Evolutionary conservation across 169 alveolate species (phyloP).

Genomic region (Eimeria maxima): DNA sequence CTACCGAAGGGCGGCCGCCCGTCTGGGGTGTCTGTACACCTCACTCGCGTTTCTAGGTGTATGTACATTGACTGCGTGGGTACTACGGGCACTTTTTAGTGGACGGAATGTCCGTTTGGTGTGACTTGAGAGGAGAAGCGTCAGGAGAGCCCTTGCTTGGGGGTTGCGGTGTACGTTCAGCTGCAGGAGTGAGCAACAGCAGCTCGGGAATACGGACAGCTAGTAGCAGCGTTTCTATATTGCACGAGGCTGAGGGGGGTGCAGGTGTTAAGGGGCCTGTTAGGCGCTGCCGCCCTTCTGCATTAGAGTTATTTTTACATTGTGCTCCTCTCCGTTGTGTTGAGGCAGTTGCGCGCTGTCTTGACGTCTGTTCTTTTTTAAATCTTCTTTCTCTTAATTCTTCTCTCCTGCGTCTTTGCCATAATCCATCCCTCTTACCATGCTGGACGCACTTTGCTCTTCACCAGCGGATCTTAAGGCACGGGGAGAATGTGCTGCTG

Average conservation of each 20-base stretch:
- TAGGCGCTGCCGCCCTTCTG: neutral
- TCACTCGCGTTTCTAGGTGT: neutral
- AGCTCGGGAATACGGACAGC: neutral
- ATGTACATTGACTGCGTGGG: neutral
- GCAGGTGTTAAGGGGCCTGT: neutral
- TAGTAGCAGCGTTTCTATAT: neutral
- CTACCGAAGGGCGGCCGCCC: neutral
- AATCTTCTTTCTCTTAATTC: conserved; percentile 21
- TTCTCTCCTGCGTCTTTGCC: neutral
- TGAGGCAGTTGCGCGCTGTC: conserved; percentile 2
- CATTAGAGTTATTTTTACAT: conserved; percentile 8
- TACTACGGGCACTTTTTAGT: neutral
- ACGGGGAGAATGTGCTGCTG: conserved; percentile 44
- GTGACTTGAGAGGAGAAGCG: conserved; percentile 10
- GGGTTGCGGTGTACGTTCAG: neutral
- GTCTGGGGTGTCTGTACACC: conserved; percentile 11
- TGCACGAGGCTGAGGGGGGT: neutral
- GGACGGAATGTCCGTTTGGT: conserved; percentile 41
- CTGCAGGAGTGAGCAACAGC: neutral
- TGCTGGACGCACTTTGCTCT: conserved; percentile 68
- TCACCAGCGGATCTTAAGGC: conserved; percentile 42
- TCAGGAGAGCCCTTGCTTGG: conserved; percentile 9
- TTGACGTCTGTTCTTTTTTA: conserved; percentile 12
- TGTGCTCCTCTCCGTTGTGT: conserved; percentile 45
- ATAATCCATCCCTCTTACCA: conserved; percentile 7